Evolutionary conservation across 1,139 yeast genomes (phyloP).

Genomic region (Scheffersomyces segobiensis): DNA sequence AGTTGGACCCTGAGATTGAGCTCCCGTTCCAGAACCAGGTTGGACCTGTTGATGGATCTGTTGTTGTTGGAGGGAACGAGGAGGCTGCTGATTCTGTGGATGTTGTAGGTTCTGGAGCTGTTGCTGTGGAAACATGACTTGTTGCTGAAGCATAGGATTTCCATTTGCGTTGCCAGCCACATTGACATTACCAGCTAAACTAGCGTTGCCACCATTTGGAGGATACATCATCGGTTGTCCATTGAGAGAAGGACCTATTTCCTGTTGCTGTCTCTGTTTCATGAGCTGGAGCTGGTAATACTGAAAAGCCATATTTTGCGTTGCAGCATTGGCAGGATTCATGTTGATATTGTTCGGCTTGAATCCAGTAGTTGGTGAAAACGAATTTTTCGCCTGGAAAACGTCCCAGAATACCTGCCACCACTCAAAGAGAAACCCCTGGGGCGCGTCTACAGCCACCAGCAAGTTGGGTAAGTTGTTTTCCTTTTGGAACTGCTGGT

Average conservation of each 20-base stretch:
- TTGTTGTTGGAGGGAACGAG: constrained; percentile 6
- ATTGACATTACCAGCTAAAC: neutral
- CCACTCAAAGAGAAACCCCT: constrained; percentile 89
- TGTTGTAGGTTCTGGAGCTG: constrained; percentile 9
- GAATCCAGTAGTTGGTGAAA: neutral
- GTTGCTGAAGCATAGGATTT: constrained; percentile 6
- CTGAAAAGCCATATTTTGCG: constrained; percentile 52
- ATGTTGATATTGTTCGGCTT: constrained; percentile 35
- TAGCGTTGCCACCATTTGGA: neutral
- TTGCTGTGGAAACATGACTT: constrained; percentile 3
- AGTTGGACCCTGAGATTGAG: neutral
- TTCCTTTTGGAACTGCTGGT: constrained; percentile 29
- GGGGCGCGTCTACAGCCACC: constrained; percentile 75
- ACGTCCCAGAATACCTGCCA: constrained; percentile 97
- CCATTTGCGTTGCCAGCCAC: neutral
- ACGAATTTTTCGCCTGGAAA: constrained; percentile 66
- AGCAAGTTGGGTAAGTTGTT: constrained; percentile 50
- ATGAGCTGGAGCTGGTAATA: constrained; percentile 70
- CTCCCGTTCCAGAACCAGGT: neutral
- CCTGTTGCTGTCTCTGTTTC: constrained; percentile 63
- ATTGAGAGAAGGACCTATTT: constrained; percentile 11
- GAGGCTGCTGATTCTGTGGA: constrained; percentile 8
- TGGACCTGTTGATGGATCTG: constrained; percentile 3
- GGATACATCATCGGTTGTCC: neutral
- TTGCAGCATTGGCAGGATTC: constrained; percentile 19